These are phyloP conservation scores for Cryptosporidium muris DNA, from an alignment of 169 alveolate species.

Conservation along the genomic window DNA sequence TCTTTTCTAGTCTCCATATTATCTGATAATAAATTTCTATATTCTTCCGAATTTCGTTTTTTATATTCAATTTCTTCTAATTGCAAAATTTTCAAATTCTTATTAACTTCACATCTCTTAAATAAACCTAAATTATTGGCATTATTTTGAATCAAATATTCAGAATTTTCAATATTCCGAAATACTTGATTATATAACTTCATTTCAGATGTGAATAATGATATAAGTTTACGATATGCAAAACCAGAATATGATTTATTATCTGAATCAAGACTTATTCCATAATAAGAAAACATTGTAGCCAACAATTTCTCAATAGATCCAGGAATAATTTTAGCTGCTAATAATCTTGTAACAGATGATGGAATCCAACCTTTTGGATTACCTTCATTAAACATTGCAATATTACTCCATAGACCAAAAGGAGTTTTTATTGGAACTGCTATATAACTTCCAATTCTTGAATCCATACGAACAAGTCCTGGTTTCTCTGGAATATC, in stretches of 20 bases:
- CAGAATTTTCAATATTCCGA: too few relatives aligned
- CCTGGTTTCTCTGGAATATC: conserved; percentile 75
- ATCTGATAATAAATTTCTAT: too few relatives aligned
- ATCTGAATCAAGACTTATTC: conserved; percentile 4
- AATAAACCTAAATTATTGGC: too few relatives aligned
- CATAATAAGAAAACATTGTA: conserved; percentile 24
- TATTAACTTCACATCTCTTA: too few relatives aligned
- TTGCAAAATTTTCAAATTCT: too few relatives aligned
- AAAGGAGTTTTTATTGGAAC: conserved; percentile 77
- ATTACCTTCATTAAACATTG: conserved; percentile 76
- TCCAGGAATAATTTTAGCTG: conserved; percentile 76
- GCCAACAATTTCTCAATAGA: conserved; percentile 72
- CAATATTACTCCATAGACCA: conserved; percentile 78
- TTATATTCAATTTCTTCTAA: too few relatives aligned
- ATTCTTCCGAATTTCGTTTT: too few relatives aligned
- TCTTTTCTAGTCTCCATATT: too few relatives aligned
- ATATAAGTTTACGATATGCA: background rate
- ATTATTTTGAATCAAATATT: too few relatives aligned
- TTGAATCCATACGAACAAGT: conserved; percentile 72
- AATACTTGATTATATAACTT: too few relatives aligned
- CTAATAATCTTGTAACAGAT: conserved; percentile 72
- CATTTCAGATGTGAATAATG: too few relatives aligned
- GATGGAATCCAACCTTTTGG: conserved; percentile 81
- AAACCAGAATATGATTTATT: conserved; percentile 48
- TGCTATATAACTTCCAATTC: conserved; percentile 77